Evolutionary conservation across 164 flowering plant species (phyloP), one percentile per base, ranked within the genome.

Genomic region (Tetrastigma voinierianum): DNA sequence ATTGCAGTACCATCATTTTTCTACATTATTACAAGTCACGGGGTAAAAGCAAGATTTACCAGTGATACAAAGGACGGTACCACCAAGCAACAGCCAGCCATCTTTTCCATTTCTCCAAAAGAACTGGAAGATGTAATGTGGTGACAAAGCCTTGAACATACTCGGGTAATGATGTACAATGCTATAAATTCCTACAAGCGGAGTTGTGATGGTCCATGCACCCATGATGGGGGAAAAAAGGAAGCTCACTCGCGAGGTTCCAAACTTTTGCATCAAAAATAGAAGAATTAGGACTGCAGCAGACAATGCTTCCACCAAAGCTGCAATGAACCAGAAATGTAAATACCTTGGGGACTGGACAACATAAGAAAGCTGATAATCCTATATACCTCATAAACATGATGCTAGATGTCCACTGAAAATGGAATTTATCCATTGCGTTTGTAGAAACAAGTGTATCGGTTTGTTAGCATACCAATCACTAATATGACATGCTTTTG

Each of bases 161-260:
- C 82, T 56, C 47, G 97, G 97, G 67, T 91, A 91, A 60, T 89
- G 64, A 32, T 61, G 74, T 49, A 82, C 52, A 45, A 91, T 89
- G 81, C 86, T 86, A 66, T 87, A 91, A 48, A 91, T 72, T 24
- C 94, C 94, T 1, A 91, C 87, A 45, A 89, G 65, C 20, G 95
- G 93, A 57, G 93, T 87, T 10, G 78, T 74, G 51, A 91, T 64
- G 13, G 97, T 89, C 93, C 97, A 91, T 25, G 83, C 75, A 51
- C 82, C 88, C 97, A 91, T 89, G 74, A 91, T 86, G 16, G 97
- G 97, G 16, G 94, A 91, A 79, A 91, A 91, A 20, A 87, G 79
- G 70, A 91, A 91, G 64, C 94, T 89, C 76, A 91, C 91, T 71
- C 80, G 70, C 54, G 91, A 82, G 52, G 95, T 91, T 19, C 95